These are phyloP conservation scores for Tubosaeta brunneosetosa DNA, from an alignment of 768 basidiomycete species.

Conservation along the genomic window DNA sequence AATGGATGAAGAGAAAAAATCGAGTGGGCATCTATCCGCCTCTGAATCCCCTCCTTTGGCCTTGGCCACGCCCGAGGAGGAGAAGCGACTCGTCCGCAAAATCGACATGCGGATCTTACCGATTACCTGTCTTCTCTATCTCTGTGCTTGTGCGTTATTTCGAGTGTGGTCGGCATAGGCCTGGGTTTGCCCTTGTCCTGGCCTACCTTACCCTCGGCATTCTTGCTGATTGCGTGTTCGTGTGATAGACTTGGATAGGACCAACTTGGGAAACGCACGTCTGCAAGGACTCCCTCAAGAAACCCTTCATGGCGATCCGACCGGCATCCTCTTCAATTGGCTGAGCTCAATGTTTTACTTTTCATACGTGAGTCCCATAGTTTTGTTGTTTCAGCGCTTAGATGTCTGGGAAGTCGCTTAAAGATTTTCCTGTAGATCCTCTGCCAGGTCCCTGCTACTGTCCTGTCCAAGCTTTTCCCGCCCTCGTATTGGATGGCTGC, in stretches of 20 bases:
- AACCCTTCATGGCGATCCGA: conserved; percentile 60
- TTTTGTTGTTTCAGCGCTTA: too few relatives aligned
- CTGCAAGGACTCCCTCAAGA: conserved; percentile 70
- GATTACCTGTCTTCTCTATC: conserved; percentile 69
- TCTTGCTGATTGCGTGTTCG: conserved; percentile 2
- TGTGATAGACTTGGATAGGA: conserved; percentile 54
- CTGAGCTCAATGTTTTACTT: conserved; percentile 74
- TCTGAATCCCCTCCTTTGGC: not conserved
- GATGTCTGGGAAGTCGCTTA: not conserved
- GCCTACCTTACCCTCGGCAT: not conserved
- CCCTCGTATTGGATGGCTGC: conserved; percentile 65
- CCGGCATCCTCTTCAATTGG: conserved; percentile 67
- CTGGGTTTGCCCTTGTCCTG: not conserved
- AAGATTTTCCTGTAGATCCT: conserved; percentile 45
- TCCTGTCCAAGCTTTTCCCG: conserved; percentile 62
- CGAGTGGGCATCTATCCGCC: not conserved
- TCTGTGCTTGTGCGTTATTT: conserved; percentile 61
- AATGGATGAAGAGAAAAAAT: conserved; percentile 22
- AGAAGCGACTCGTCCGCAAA: conserved; percentile 34
- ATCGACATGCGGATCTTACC: conserved; percentile 35
- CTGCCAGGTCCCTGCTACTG: conserved; percentile 61
- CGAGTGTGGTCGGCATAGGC: not conserved
- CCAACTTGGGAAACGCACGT: conserved; percentile 75
- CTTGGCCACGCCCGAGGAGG: conserved; percentile 30
- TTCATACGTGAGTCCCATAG: conserved; percentile 52